Evolutionary conservation across 441 rosid species (phyloP).

Genomic region (Gossypium gossypioides): DNA sequence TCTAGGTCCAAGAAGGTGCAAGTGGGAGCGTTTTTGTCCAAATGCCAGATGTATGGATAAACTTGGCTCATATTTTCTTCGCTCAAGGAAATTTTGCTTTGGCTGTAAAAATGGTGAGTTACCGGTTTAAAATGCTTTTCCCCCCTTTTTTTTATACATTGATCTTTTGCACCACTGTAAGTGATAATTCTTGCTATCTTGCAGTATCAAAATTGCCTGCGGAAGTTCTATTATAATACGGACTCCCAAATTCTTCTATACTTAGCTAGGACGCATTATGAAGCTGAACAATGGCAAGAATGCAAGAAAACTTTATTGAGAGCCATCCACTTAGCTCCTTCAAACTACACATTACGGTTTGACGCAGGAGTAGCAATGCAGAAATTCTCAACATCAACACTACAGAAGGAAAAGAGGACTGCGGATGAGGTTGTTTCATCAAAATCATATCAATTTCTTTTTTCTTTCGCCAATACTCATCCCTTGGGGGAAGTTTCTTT

Average conservation of each 20-base stretch:
- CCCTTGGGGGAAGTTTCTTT: neutral
- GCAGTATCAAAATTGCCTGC: conserved; percentile 98
- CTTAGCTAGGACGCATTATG: conserved; percentile 93
- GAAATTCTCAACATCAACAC: conserved; percentile 89
- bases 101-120: conserved; percentile 89
- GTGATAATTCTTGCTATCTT: conserved; percentile 20
- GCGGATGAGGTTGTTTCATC: conserved; percentile 72
- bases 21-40: conserved; percentile 94
- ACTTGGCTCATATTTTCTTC: conserved; percentile 94
- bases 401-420: conserved; percentile 85
- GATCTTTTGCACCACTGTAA: conserved; percentile 8
- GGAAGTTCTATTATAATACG: conserved; percentile 81
- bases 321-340: conserved; percentile 93
- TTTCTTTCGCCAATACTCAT: conserved; percentile 5
- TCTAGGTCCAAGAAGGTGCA: conserved; percentile 99
- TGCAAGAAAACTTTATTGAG: conserved; percentile 92
- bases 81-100: conserved; percentile 95
- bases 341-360: conserved; percentile 87
- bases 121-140: neutral
- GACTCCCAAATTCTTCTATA: conserved; percentile 93
- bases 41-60: conserved; percentile 99
- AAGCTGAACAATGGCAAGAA: conserved; percentile 99
- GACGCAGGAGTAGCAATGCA: conserved; percentile 99
- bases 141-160: neutral
- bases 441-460: neutral